These are phyloP conservation scores for Xylaria sp. DNA, from an alignment of 2,329 filamentous ascomycete species.

Conservation along the genomic window DNA sequence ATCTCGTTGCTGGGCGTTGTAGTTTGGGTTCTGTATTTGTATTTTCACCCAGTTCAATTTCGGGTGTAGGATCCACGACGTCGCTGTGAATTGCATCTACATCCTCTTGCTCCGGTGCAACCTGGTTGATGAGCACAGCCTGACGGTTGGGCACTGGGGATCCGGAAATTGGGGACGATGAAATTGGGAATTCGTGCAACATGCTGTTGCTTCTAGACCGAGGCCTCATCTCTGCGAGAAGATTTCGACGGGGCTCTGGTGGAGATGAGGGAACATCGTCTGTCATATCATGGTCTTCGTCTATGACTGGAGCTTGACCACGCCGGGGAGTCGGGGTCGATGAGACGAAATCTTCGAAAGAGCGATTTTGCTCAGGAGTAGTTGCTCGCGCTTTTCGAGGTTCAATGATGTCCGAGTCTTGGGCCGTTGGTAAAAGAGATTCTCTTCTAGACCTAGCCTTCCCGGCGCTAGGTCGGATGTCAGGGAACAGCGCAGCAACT, in stretches of 20 bases:
- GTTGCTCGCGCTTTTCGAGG: slow-evolving; percentile 34
- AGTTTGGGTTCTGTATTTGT: slow-evolving; percentile 1
- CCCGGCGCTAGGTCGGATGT: slow-evolving; percentile 59
- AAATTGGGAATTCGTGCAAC: slow-evolving; percentile 54
- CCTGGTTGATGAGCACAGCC: slow-evolving; percentile 1
- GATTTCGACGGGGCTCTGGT: slow-evolving; percentile 56
- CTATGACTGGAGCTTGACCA: slow-evolving; percentile 51
- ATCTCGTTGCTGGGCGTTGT: not conserved
- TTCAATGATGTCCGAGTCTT: slow-evolving; percentile 3
- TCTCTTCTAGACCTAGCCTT: slow-evolving; percentile 23
- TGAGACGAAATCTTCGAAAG: slow-evolving; percentile 56
- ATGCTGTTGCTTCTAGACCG: slow-evolving; percentile 47
- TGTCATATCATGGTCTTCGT: slow-evolving; percentile 50
- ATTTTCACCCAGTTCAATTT: slow-evolving; percentile 3
- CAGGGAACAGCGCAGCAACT: slow-evolving; percentile 67
- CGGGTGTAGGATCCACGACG: not conserved
- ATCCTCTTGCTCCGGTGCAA: slow-evolving; percentile 5
- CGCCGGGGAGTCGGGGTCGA: slow-evolving; percentile 65
- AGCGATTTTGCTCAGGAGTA: slow-evolving; percentile 50
- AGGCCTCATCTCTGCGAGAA: slow-evolving; percentile 55
- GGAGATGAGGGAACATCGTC: slow-evolving; percentile 62
- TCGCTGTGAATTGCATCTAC: slow-evolving; percentile 1
- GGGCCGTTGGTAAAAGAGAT: slow-evolving; percentile 4
- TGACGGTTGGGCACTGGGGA: slow-evolving; percentile 49
- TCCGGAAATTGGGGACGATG: slow-evolving; percentile 57